phyloP scores from a whole-genome alignment of 352 stramenopile genomes.

The Globisporangium paroecandrum region DNA sequence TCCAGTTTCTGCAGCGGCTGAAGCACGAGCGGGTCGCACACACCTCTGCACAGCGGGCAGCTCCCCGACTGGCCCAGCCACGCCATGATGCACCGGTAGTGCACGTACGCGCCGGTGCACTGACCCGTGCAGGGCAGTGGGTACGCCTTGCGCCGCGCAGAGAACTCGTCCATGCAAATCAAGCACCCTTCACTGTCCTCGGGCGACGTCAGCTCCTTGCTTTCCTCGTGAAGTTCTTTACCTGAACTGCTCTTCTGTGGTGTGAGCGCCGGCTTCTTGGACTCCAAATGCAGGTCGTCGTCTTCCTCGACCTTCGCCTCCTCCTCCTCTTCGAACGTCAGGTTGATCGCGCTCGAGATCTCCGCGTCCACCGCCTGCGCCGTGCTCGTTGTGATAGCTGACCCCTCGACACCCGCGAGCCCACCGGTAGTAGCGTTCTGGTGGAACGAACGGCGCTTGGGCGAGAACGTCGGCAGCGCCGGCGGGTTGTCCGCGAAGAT shows the following conservation, averaged over 20 bases:
- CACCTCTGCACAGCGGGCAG: conserved; percentile 76
- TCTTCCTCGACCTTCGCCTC: conserved; percentile 32
- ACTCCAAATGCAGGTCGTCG: conserved; percentile 20
- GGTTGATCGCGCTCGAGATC: conserved; percentile 29
- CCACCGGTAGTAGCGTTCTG: neutral
- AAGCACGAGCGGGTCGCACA: conserved; percentile 77
- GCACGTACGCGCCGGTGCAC: conserved; percentile 75
- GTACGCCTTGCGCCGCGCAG: conserved; percentile 75
- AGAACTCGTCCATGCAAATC: conserved; percentile 91
- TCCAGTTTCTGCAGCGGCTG: conserved; percentile 83
- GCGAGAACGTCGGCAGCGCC: conserved; percentile 53
- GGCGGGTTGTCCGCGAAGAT: conserved; percentile 41
- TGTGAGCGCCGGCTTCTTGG: conserved; percentile 9
- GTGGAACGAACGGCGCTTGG: conserved; percentile 38
- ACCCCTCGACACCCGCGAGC: neutral
- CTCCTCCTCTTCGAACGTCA: conserved; percentile 28
- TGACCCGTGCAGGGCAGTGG: conserved; percentile 76
- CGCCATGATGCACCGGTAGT: conserved; percentile 88
- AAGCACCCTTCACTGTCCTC: conserved; percentile 55
- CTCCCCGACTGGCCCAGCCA: conserved; percentile 83
- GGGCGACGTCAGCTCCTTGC: conserved; percentile 6
- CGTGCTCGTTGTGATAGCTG: neutral
- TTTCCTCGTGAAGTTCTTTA: conserved; percentile 17
- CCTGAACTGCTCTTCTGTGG: conserved; percentile 8
- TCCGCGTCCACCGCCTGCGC: conserved; percentile 19